These are phyloP conservation scores for Diaporthe caulivora DNA, from an alignment of 2,329 filamentous ascomycete species.

Conservation along the genomic window DNA sequence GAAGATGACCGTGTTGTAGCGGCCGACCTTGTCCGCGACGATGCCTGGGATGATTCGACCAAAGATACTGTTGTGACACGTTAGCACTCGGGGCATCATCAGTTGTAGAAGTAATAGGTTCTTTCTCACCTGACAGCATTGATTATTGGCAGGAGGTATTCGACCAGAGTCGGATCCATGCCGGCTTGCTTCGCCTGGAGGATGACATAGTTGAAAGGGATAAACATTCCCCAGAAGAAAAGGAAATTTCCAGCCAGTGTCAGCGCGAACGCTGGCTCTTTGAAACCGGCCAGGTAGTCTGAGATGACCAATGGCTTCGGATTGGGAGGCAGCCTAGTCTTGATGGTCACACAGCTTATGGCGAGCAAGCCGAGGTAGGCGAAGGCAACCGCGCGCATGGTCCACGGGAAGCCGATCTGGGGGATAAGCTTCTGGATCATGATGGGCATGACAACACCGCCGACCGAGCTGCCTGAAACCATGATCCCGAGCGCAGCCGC, in stretches of 20 bases:
- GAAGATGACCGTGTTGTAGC: slow-evolving; percentile 58
- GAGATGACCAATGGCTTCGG: slow-evolving; percentile 56
- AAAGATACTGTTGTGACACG: slow-evolving; percentile 53
- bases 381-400: slow-evolving; percentile 53
- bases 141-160: slow-evolving; percentile 69
- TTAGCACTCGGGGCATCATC: background rate
- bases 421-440: slow-evolving; percentile 65
- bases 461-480: slow-evolving; percentile 62
- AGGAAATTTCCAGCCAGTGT: slow-evolving; percentile 62
- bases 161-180: slow-evolving; percentile 55
- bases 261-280: slow-evolving; percentile 58
- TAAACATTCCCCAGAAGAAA: slow-evolving; percentile 67
- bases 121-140: slow-evolving; percentile 60
- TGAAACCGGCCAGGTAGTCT: slow-evolving; percentile 61
- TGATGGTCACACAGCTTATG: slow-evolving; percentile 49
- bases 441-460: slow-evolving; percentile 69
- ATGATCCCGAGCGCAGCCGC: slow-evolving; percentile 62
- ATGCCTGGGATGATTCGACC: slow-evolving; percentile 66
- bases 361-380: slow-evolving; percentile 51
- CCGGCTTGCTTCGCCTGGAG: slow-evolving; percentile 60
- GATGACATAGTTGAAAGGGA: slow-evolving; percentile 66
- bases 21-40: slow-evolving; percentile 55
- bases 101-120: background rate
- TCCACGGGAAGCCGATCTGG: slow-evolving; percentile 57
- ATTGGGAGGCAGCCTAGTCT: slow-evolving; percentile 50